These are phyloP conservation scores for Karstenula rhodostoma DNA, from an alignment of 2,329 filamentous ascomycete genomes.

Conservation along the genomic window DNA sequence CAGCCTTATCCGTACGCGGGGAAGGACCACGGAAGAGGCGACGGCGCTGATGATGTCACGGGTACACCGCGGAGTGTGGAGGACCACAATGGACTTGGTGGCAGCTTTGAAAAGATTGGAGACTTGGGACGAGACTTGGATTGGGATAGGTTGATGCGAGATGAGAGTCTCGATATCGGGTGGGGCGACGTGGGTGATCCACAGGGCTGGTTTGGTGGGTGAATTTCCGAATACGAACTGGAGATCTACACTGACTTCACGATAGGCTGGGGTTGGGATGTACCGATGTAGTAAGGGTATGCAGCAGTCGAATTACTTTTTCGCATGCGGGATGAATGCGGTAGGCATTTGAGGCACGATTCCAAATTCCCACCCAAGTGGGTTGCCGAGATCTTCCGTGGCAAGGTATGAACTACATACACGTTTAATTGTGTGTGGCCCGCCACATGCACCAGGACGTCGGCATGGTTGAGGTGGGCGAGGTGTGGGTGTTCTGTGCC, in stretches of 20 bases:
- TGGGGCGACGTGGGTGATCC: conserved; percentile 18
- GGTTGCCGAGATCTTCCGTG: not conserved
- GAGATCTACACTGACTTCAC: not conserved
- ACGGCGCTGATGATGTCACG: conserved; percentile 17
- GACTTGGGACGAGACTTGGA: conserved; percentile 8
- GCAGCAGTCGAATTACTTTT: not conserved
- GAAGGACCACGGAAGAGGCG: conserved; percentile 24
- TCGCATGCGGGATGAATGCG: not conserved
- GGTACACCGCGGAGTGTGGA: not conserved
- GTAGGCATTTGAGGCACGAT: not conserved
- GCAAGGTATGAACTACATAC: no score
- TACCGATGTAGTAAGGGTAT: not conserved
- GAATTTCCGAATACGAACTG: not conserved
- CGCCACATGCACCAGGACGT: not conserved
- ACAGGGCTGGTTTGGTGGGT: conserved; percentile 20
- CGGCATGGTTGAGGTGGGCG: no score
- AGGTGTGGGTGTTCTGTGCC: no score
- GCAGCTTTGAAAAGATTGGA: not conserved
- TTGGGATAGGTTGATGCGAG: conserved; percentile 18
- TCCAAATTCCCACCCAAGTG: not conserved
- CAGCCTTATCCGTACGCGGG: conserved; percentile 9
- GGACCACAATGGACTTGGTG: not conserved
- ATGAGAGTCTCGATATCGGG: conserved; percentile 15
- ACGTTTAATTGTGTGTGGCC: no score
- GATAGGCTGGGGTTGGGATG: conserved; percentile 14